These are phyloP conservation scores for Exophiala dermatitidis DNA, from an alignment of 2,329 filamentous ascomycete genomes.

Conservation along the genomic window DNA sequence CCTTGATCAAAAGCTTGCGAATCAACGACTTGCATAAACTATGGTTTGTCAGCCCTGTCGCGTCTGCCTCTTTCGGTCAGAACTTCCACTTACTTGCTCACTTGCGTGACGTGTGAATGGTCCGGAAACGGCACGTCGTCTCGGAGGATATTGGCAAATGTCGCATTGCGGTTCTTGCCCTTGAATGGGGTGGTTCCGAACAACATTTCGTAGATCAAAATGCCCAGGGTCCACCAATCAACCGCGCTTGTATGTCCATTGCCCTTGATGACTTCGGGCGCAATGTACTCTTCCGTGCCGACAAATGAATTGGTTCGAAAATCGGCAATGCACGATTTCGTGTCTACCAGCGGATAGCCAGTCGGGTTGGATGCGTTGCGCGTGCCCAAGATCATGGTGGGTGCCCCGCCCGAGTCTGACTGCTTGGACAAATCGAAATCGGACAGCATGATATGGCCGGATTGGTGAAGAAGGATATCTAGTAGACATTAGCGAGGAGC, in stretches of 20 bases:
- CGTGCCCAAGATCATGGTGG: constrained; percentile 87
- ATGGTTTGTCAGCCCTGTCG: constrained; percentile 30
- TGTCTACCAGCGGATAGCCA: constrained; percentile 92
- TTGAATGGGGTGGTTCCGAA: constrained; percentile 99
- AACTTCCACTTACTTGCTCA: constrained; percentile 69
- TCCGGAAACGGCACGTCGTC: constrained; percentile 97
- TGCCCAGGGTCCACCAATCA: constrained; percentile 98
- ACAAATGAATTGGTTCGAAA: constrained; percentile 99
- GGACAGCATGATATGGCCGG: constrained; percentile 99
- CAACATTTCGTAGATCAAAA: constrained; percentile 97
- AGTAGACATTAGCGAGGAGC: constrained; percentile 31
- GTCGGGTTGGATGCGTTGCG: constrained; percentile 80
- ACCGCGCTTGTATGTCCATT: constrained; percentile 97
- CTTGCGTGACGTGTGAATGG: constrained; percentile 70
- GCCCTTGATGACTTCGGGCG: constrained; percentile 96
- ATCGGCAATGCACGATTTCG: constrained; percentile 94
- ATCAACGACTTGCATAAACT: constrained; percentile 96
- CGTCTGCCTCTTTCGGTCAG: background rate
- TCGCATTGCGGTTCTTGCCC: constrained; percentile 96
- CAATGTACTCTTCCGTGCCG: constrained; percentile 97
- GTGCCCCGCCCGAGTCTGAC: constrained; percentile 88
- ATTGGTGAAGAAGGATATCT: constrained; percentile 97
- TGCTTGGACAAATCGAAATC: constrained; percentile 98
- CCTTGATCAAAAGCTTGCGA: constrained; percentile 93
- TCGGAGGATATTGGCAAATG: constrained; percentile 91